Conservation (phyloP, 176 grass and related monocot species). For the Poa annua region DNA sequence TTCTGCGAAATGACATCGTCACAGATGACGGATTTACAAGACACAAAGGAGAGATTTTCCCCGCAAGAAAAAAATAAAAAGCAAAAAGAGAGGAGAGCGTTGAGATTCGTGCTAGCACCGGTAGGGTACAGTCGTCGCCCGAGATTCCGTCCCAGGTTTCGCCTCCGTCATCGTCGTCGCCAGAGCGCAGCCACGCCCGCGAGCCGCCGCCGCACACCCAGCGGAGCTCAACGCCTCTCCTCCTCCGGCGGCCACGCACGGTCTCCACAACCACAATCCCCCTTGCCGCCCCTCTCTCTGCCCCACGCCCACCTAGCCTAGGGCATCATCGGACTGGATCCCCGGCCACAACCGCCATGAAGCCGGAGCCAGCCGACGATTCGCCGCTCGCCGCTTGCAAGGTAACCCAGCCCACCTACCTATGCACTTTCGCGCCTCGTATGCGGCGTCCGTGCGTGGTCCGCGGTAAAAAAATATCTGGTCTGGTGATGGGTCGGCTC, state of each 20-base stretch:
- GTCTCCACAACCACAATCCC: not conserved
- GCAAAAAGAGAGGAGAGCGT: not conserved
- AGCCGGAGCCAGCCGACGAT: constrained; percentile 34
- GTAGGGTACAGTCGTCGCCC: constrained; percentile 3
- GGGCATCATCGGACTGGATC: not conserved
- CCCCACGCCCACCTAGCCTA: not conserved
- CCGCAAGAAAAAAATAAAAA: not conserved
- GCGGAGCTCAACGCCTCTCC: not conserved
- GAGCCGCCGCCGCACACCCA: constrained; percentile 27
- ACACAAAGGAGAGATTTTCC: not conserved
- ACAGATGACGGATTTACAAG: not conserved
- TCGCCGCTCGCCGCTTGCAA: constrained; percentile 43
- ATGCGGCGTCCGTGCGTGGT: not conserved
- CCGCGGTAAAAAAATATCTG: not conserved
- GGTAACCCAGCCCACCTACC: constrained; percentile 13
- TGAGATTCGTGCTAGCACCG: not conserved
- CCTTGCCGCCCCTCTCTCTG: not conserved
- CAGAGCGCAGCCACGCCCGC: constrained; percentile 20
- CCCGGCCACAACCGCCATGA: constrained; percentile 11
- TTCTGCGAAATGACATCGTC: not conserved
- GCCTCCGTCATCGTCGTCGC: constrained; percentile 3
- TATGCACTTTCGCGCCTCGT: not conserved
- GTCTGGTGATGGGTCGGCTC: not conserved
- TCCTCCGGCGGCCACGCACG: constrained; percentile 13
- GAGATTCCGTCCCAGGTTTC: constrained; percentile 15